Evolutionary conservation across 2,329 filamentous ascomycete species (phyloP), one percentile per base, ranked within the genome.

Genomic region (Fusarium algeriense): DNA sequence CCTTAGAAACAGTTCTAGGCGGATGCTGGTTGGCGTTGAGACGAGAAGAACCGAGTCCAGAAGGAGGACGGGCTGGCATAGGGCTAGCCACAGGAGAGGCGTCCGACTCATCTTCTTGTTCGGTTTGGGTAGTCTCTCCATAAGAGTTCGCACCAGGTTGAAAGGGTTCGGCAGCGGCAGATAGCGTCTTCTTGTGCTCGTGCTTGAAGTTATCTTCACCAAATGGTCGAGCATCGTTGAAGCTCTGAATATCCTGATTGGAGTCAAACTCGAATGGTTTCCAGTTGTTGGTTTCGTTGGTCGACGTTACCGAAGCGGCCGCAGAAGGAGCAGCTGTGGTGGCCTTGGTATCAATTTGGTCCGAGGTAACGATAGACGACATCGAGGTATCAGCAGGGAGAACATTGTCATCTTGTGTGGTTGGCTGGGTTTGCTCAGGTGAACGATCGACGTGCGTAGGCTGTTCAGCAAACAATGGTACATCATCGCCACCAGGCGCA

Each of bases 131-230:
- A 3, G 41, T 70, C 3, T 76, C 74, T 32, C 77, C 62, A 40
- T 76, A 73, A 65, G 80, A 64, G 72, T 77, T 69, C 35, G 76
- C 80, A 20, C 83, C 81, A 17, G 87, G 86, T 7, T 84, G 86
- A 78, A 96, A 97, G 0, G 92, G 87, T 74, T 88, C 89, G 1
- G 93, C 92, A 19, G 89, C 86, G 7, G 92, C 91, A 38, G 93
- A 95, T 14, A 77, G 59, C 7, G 89, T 89, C 72, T 86, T 86
- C 71, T 84, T 84, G 50, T 78, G 78, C 77, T 83, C 78, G 59
- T 83, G 83, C 70, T 81, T 77, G 73, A 85, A 81, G 17, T 64
- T 73, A 19, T 83, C 82, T 4, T 86, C 83, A 15, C 82, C 83
- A 65, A 86, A 85, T 2, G 85, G 85, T 30, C 83, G 82, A 4